phyloP scores from a whole-genome alignment of 202 grass and related monocot genomes.

The Zoysia matrella region DNA sequence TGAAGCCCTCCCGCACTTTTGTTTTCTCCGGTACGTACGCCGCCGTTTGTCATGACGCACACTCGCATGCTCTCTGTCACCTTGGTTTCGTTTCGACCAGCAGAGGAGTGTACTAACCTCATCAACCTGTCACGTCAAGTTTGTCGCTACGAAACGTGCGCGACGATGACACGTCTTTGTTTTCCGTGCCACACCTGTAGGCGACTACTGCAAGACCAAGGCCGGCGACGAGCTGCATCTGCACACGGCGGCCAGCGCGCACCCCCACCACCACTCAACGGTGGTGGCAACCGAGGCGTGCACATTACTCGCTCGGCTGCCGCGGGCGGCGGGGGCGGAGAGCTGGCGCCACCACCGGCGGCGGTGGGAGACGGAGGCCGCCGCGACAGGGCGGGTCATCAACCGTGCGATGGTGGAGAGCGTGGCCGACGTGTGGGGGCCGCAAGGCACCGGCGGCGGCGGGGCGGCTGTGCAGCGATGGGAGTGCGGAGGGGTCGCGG shows the following conservation, averaged over 20 bases:
- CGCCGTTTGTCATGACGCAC: background rate
- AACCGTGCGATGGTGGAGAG: conserved; percentile 58
- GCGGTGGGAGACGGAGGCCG: conserved; percentile 42
- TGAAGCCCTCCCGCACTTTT: conserved; percentile 79
- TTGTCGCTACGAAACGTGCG: background rate
- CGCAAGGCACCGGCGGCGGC: background rate
- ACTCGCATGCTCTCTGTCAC: background rate
- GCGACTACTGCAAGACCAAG: conserved; percentile 44
- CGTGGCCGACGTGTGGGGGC: conserved; percentile 49
- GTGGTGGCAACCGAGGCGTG: background rate
- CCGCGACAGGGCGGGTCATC: conserved; percentile 32
- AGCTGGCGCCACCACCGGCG: conserved; percentile 44
- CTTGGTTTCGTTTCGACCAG: background rate
- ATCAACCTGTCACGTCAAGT: background rate
- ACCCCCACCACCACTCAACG: background rate
- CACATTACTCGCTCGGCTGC: background rate
- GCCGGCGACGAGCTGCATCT: conserved; percentile 10
- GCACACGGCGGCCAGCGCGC: conserved; percentile 21
- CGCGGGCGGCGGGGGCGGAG: conserved; percentile 5
- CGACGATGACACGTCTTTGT: background rate
- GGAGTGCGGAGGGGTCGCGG: conserved; percentile 55
- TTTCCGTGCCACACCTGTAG: conserved; percentile 9
- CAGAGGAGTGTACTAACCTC: background rate
- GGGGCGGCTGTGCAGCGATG: conserved; percentile 49
- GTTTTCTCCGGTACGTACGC: conserved; percentile 66